Conservation (phyloP, 768 basidiomycete species). For the Termitomyces sp. region DNA sequence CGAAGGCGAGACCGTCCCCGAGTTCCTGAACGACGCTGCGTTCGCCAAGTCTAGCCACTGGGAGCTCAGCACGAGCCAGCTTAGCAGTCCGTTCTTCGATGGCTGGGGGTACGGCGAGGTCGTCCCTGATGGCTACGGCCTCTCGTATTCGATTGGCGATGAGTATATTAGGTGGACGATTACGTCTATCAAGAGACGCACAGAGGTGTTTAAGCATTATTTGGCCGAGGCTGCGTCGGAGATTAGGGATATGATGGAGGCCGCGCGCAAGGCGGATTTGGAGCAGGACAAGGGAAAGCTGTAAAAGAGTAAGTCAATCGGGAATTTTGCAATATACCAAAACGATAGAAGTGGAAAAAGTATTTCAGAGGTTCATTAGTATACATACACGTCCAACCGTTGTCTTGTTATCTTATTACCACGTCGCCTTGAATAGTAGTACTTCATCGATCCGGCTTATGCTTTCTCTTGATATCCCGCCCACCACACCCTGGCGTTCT, state of each 20-base stretch:
- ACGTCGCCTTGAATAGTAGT: too few species aligned
- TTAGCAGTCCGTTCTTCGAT: slow-evolving; percentile 76
- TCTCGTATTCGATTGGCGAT: slow-evolving; percentile 87
- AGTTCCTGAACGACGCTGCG: slow-evolving; percentile 69
- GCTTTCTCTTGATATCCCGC: too few species aligned
- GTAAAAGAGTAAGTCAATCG: background rate
- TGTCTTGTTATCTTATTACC: too few species aligned
- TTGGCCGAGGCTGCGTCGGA: slow-evolving; percentile 18
- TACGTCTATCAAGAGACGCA: slow-evolving; percentile 60
- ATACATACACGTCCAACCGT: too few species aligned
- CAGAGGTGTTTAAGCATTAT: slow-evolving; percentile 57
- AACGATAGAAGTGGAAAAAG: too few species aligned
- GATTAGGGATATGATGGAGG: slow-evolving; percentile 18
- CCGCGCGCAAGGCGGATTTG: slow-evolving; percentile 9
- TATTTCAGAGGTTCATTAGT: too few species aligned
- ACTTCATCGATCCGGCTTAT: too few species aligned
- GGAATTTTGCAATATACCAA: too few species aligned
- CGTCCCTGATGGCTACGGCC: slow-evolving; percentile 86
- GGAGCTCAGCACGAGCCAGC: slow-evolving; percentile 89
- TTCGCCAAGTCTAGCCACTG: slow-evolving; percentile 75
- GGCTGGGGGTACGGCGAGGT: slow-evolving; percentile 89
- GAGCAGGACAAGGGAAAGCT: background rate
- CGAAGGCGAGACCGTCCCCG: slow-evolving; percentile 68
- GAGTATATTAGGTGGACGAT: slow-evolving; percentile 88
- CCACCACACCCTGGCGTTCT: too few species aligned